Percentiles rank a stretch among this genome's conserved stretches.
These are phyloP conservation scores for Geotrichum klebahnii DNA, from an alignment of 1,139 yeast species.

Conservation along the genomic window DNA sequence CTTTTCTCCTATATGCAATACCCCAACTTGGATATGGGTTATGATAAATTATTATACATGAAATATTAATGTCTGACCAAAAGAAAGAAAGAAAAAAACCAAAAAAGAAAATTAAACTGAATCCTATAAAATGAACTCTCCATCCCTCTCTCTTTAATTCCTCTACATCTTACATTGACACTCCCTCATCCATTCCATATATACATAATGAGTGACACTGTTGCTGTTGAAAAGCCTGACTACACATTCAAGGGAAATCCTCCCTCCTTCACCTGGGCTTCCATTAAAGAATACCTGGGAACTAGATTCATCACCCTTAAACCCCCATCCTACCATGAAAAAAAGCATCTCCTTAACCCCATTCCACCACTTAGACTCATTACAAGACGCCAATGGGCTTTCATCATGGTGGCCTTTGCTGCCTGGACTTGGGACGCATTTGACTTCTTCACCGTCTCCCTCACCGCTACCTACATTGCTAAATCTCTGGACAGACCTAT, in stretches of 20 bases:
- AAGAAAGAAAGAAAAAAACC: too few relatives aligned
- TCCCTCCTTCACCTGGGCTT: constrained; percentile 27
- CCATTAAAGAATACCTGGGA: constrained; percentile 39
- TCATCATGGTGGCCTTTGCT: constrained; percentile 57
- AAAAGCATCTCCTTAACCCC: constrained; percentile 47
- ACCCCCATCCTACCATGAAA: constrained; percentile 39
- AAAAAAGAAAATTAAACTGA: too few relatives aligned
- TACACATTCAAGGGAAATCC: too few relatives aligned
- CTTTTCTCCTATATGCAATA: too few relatives aligned
- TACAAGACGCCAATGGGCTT: constrained; percentile 52
- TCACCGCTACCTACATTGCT: constrained; percentile 57
- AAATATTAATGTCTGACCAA: too few relatives aligned
- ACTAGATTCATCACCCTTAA: constrained; percentile 45
- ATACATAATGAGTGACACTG: not conserved
- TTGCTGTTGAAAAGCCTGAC: too few relatives aligned
- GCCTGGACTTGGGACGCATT: constrained; percentile 82
- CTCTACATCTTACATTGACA: too few relatives aligned
- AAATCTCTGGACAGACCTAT: constrained; percentile 47
- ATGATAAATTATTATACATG: too few relatives aligned
- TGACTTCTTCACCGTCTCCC: constrained; percentile 68
- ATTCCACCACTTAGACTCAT: constrained; percentile 49
- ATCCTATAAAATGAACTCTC: too few relatives aligned
- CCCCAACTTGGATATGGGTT: too few relatives aligned
- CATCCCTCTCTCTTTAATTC: too few relatives aligned
- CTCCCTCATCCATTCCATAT: too few relatives aligned